Evolutionary conservation across 1,139 yeast genomes (phyloP).

Genomic region (Candida dubliniensis): DNA sequence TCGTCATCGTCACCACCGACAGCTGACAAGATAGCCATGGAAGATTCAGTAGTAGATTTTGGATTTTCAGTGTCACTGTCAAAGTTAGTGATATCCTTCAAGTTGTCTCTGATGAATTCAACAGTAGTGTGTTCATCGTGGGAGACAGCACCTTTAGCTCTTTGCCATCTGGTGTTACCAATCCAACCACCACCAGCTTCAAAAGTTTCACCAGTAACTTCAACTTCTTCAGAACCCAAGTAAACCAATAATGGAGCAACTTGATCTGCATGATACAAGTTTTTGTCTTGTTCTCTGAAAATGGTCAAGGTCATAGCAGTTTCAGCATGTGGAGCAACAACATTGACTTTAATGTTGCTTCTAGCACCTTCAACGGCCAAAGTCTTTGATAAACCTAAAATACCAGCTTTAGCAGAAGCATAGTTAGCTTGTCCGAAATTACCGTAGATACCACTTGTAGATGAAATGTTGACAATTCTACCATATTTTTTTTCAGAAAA

Average conservation of each 20-base stretch:
- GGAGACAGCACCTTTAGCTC: constrained; percentile 81
- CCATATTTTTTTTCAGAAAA: constrained; percentile 79
- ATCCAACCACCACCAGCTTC: constrained; percentile 86
- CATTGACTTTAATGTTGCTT: constrained; percentile 71
- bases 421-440: constrained; percentile 97
- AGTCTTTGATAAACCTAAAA: constrained; percentile 81
- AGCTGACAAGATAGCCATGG: constrained; percentile 72
- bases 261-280: constrained; percentile 81
- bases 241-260: constrained; percentile 89
- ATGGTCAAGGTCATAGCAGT: constrained; percentile 94
- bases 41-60: constrained; percentile 69
- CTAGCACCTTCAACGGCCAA: constrained; percentile 89
- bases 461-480: constrained; percentile 81
- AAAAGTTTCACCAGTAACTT: constrained; percentile 45
- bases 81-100: constrained; percentile 69
- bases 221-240: constrained; percentile 72
- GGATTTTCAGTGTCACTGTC: constrained; percentile 59
- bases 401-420: constrained; percentile 89
- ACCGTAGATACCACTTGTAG: constrained; percentile 96
- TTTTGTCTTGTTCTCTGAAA: constrained; percentile 72
- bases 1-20: constrained; percentile 55
- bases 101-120: constrained; percentile 69
- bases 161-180: constrained; percentile 93
- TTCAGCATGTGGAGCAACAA: constrained; percentile 96
- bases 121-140: constrained; percentile 56